These are phyloP conservation scores for Rhododendron mucronatum DNA, from an alignment of 148 eudicot genomes.

Conservation along the genomic window DNA sequence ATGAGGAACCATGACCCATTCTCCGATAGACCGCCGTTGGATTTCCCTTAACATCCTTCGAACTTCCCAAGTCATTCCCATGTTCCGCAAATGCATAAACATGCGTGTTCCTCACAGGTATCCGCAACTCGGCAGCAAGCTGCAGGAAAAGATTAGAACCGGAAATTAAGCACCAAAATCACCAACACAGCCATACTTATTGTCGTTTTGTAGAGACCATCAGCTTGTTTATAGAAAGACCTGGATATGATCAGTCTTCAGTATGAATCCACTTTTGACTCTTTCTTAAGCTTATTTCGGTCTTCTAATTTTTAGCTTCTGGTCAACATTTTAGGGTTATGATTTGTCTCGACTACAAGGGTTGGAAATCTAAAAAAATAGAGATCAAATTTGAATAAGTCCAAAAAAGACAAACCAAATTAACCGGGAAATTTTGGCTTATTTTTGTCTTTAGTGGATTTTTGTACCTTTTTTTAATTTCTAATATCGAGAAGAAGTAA, in stretches of 20 bases:
- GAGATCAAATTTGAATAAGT: background rate
- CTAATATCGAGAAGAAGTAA: background rate
- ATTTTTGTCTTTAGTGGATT: background rate
- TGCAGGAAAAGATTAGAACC: slow-evolving; percentile 25
- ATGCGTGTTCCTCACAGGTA: slow-evolving; percentile 79
- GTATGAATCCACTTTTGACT: background rate
- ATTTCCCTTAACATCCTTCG: slow-evolving; percentile 91
- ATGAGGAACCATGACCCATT: slow-evolving; percentile 91
- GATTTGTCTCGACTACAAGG: background rate
- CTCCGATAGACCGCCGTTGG: slow-evolving; percentile 92
- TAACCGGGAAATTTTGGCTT: background rate
- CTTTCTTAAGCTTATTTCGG: background rate
- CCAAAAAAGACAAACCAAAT: background rate
- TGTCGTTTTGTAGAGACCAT: background rate
- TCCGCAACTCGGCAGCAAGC: slow-evolving; percentile 91
- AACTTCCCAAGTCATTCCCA: slow-evolving; percentile 90
- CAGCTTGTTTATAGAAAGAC: background rate
- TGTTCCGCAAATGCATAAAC: slow-evolving; percentile 83
- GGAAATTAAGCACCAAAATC: background rate
- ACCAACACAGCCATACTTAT: background rate
- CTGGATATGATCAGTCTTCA: background rate
- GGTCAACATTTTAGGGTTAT: background rate
- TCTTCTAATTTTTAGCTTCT: background rate
- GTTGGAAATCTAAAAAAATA: background rate
- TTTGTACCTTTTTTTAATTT: background rate